Evolutionary conservation across 441 rosid species (phyloP).

Genomic region (Erodium moschatum): DNA sequence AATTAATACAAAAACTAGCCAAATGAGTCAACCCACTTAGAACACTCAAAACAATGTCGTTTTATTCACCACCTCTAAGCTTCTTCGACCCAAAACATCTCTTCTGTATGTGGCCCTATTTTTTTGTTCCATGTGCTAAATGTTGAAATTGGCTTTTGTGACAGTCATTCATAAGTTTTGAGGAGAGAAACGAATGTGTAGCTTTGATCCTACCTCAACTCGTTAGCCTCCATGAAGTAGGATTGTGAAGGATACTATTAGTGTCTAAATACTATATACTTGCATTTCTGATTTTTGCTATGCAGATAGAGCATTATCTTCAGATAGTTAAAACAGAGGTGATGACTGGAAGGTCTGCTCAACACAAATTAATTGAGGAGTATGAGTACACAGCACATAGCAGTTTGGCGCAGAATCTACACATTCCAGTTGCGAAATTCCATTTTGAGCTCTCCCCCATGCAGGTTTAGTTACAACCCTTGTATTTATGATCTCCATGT

Average conservation of each 20-base stretch:
- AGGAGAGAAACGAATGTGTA: not conserved
- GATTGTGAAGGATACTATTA: not conserved
- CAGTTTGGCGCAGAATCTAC: conserved; percentile 58
- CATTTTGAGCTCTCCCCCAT: conserved; percentile 97
- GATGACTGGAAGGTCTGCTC: conserved; percentile 33
- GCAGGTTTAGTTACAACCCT: conserved; percentile 51
- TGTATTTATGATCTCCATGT: not conserved
- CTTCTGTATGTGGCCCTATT: not conserved
- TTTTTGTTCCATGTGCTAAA: not conserved
- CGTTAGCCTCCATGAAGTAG: not conserved
- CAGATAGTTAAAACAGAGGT: conserved; percentile 96
- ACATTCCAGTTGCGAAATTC: conserved; percentile 77
- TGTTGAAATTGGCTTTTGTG: not conserved
- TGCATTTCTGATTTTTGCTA: not conserved
- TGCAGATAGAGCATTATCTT: conserved; percentile 96
- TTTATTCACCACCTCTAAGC: too few relatives aligned
- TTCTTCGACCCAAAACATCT: too few relatives aligned
- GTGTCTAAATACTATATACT: not conserved
- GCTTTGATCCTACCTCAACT: too few relatives aligned
- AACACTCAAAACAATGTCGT: too few relatives aligned
- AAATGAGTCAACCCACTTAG: too few relatives aligned
- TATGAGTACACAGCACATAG: conserved; percentile 97
- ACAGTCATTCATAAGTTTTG: not conserved
- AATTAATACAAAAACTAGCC: too few relatives aligned
- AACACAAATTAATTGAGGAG: conserved; percentile 55